A percentile compares a stretch with the other conserved stretches of the same genome.
Conservation (phyloP, 345 rosid species). For the Eutrema yunnanense region DNA sequence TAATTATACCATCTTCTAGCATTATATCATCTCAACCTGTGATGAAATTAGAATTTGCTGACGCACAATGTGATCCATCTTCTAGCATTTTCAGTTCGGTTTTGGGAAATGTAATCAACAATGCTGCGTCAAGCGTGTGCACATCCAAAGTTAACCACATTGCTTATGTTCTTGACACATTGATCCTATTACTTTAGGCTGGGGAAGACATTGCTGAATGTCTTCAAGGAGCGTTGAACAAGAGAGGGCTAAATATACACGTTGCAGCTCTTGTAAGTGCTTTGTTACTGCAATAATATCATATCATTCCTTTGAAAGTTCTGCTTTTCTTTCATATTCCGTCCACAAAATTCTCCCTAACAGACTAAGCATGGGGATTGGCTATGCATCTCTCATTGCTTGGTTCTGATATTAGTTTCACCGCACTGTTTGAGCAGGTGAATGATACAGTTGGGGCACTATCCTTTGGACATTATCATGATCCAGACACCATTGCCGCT, state of each 20-base stretch:
- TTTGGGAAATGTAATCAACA: background rate
- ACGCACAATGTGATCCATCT: background rate
- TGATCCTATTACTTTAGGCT: constrained; percentile 43
- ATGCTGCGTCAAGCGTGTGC: background rate
- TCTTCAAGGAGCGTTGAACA: constrained; percentile 54
- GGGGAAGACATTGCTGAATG: constrained; percentile 60
- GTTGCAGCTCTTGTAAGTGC: constrained; percentile 69
- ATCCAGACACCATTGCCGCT: constrained; percentile 85
- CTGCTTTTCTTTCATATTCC: background rate
- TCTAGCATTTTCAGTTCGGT: background rate
- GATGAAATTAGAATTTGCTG: background rate
- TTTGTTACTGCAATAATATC: background rate
- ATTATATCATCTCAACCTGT: background rate
- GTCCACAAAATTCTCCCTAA: background rate
- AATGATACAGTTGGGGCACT: constrained; percentile 91
- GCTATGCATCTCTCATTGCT: background rate
- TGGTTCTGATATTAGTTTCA: constrained; percentile 7
- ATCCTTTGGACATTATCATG: constrained; percentile 89
- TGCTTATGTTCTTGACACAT: constrained; percentile 7
- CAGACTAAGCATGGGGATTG: background rate
- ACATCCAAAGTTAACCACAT: background rate
- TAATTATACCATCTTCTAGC: too few relatives aligned
- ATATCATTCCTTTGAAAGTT: background rate
- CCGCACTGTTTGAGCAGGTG: constrained; percentile 43
- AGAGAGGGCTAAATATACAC: constrained; percentile 55